A percentile compares a stretch with the other conserved stretches of the same genome.
phyloP scores from a whole-genome alignment of 176 grass and related monocot genomes.

The Leersia perrieri region DNA sequence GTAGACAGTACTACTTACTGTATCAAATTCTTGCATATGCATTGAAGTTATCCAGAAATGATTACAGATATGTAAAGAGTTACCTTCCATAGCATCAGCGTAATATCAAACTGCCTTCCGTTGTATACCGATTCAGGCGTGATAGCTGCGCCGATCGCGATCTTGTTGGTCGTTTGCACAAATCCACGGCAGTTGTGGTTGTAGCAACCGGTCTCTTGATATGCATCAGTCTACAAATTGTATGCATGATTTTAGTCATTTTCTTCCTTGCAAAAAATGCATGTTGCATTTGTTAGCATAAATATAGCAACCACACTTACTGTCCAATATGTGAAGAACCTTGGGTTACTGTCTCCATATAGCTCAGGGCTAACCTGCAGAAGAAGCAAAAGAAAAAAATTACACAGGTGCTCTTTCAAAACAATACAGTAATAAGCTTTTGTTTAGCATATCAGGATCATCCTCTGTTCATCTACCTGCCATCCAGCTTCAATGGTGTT shows the following conservation, averaged over 20 bases:
- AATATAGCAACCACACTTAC: conserved; percentile 46
- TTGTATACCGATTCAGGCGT: conserved; percentile 58
- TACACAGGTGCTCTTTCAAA: background rate
- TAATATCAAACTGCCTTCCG: conserved; percentile 74
- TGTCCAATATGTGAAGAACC: conserved; percentile 96
- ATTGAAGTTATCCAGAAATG: background rate
- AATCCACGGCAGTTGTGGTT: conserved; percentile 80
- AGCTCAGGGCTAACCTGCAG: conserved; percentile 75
- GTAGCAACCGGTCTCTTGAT: conserved; percentile 88
- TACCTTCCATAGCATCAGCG: conserved; percentile 78
- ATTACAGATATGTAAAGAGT: background rate
- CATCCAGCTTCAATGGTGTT: conserved; percentile 95
- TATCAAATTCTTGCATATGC: background rate
- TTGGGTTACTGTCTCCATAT: conserved; percentile 70
- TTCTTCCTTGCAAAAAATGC: background rate
- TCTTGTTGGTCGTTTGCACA: conserved; percentile 86
- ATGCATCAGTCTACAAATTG: conserved; percentile 59
- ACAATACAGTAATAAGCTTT: background rate
- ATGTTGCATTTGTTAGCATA: background rate
- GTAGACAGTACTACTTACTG: background rate
- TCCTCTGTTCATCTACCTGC: conserved; percentile 50
- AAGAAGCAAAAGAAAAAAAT: background rate
- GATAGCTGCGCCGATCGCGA: conserved; percentile 69
- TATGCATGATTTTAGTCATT: background rate
- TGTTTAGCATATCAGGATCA: background rate